Percentiles rank a stretch among this genome's conserved stretches.
Conservation (phyloP, 768 basidiomycete genomes). For the Tremella mesenterica region DNA sequence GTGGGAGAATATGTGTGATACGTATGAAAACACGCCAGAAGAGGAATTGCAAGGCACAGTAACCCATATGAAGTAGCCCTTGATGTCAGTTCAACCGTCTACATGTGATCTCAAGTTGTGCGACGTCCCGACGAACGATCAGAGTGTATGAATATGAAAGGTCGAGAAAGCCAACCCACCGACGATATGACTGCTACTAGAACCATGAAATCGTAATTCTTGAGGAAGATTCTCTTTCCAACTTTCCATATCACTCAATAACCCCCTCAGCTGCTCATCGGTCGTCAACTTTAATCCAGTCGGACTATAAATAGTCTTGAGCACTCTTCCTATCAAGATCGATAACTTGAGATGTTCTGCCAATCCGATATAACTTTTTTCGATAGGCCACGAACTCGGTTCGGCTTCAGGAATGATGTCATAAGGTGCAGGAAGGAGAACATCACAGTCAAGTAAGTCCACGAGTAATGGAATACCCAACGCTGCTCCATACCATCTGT, state of each 20-base stretch:
- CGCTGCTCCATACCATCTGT: conserved; percentile 82
- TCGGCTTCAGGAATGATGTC: conserved; percentile 48
- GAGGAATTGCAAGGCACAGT: conserved; percentile 85
- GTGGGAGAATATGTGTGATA: conserved; percentile 84
- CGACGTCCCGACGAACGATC: too few species aligned
- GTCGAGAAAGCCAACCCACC: conserved; percentile 49
- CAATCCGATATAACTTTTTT: conserved; percentile 19
- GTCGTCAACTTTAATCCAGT: conserved; percentile 77
- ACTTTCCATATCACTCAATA: conserved; percentile 48
- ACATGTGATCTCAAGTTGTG: too few species aligned
- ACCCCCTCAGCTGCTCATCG: conserved; percentile 61
- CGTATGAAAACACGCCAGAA: conserved; percentile 99
- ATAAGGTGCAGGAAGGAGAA: conserved; percentile 80
- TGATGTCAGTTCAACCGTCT: conserved; percentile 1
- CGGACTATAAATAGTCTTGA: conserved; percentile 90
- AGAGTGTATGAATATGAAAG: not conserved
- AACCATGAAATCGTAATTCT: conserved; percentile 66
- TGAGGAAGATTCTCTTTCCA: conserved; percentile 76
- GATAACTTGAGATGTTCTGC: conserved; percentile 83
- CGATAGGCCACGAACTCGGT: conserved; percentile 51
- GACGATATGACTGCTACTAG: conserved; percentile 57
- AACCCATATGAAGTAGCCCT: conserved; percentile 83
- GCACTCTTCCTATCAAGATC: conserved; percentile 78
- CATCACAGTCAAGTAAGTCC: conserved; percentile 92
- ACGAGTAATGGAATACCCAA: conserved; percentile 95